Percentiles rank a stretch among this genome's conserved stretches.
phyloP scores from a whole-genome alignment of 108 stramenopile species.

The Tribonema minus region DNA sequence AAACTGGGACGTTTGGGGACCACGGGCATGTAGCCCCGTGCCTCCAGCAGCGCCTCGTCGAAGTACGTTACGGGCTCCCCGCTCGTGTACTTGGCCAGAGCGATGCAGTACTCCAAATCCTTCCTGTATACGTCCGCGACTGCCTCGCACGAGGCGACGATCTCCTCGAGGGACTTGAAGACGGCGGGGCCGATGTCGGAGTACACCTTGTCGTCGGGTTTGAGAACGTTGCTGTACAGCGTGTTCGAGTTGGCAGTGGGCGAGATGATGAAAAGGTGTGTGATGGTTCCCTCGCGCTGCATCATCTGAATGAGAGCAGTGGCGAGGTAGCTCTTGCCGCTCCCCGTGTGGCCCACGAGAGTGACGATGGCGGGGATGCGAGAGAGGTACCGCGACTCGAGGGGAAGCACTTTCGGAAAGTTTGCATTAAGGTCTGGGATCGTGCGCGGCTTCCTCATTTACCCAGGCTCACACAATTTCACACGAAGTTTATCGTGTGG shows the following conservation, averaged over 20 bases:
- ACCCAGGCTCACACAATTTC: too few species aligned
- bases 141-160: background rate
- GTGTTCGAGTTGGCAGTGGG: background rate
- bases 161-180: background rate
- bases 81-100: too few species aligned
- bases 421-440: background rate
- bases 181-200: background rate
- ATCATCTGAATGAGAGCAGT: background rate
- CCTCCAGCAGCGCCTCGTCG: background rate
- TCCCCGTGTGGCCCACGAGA: background rate
- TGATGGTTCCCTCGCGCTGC: background rate
- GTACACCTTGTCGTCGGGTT: background rate
- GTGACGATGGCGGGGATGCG: background rate
- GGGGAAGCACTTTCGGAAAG: background rate
- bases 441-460: too few species aligned
- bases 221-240: background rate
- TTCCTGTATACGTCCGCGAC: background rate
- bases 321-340: background rate
- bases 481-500: too few species aligned
- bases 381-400: background rate
- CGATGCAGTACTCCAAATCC: background rate
- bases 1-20: background rate
- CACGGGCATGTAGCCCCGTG: background rate
- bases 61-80: too few species aligned
- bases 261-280: background rate